Percentiles rank a stretch among this genome's conserved stretches.
Evolutionary conservation across 2,329 filamentous ascomycete species (phyloP).

Genomic region (Sarocladiaceae sp.): DNA sequence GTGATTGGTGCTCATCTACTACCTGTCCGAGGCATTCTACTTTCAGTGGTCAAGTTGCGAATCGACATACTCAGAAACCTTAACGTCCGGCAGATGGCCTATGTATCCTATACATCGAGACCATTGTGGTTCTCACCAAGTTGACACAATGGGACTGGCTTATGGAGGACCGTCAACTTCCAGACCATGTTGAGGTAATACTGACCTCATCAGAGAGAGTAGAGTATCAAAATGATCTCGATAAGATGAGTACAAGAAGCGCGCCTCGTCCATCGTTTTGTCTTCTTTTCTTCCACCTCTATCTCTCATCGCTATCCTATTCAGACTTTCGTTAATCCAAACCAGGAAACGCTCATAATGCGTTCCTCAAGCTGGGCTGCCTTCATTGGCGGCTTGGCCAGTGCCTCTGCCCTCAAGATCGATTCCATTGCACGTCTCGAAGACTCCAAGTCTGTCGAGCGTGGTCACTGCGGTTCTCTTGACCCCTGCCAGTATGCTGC

Average conservation of each 20-base stretch:
- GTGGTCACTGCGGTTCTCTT: background rate
- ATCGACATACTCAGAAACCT: too few relatives aligned
- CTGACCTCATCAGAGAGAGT: too few relatives aligned
- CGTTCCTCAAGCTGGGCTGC: background rate
- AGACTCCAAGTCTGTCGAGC: background rate
- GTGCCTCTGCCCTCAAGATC: background rate
- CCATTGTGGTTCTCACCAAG: too few relatives aligned
- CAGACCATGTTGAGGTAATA: too few relatives aligned
- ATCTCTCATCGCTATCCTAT: background rate
- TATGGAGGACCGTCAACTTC: too few relatives aligned
- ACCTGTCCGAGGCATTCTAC: too few relatives aligned
- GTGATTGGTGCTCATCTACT: too few relatives aligned
- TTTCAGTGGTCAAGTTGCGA: too few relatives aligned
- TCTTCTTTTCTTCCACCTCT: background rate
- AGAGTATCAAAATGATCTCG: too few relatives aligned
- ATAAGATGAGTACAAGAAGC: conserved; percentile 6
- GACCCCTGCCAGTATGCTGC: background rate
- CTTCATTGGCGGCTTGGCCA: background rate
- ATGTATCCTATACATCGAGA: too few relatives aligned
- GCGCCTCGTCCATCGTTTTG: background rate
- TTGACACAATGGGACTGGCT: too few relatives aligned
- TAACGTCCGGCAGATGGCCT: too few relatives aligned
- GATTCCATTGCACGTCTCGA: background rate
- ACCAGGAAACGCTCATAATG: background rate
- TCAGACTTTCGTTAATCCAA: background rate